Base-by-base conservation (phyloP, 352 stramenopile genomes). In the Pythium sukuiense region DNA sequence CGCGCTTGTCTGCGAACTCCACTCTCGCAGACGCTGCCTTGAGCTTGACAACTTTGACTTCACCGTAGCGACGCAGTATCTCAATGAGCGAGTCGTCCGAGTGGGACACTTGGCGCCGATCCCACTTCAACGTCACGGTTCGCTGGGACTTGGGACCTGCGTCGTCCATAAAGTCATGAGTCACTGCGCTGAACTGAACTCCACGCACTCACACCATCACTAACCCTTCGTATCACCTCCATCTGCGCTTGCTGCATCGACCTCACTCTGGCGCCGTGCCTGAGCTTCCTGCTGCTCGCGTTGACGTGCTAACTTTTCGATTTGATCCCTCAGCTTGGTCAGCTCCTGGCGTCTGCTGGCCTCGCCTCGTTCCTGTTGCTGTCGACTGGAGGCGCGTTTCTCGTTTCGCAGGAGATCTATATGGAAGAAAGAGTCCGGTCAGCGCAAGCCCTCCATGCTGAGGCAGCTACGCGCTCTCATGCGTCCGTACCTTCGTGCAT, bases 91-190 rank as follows among this genome's bases (percentile, higher is more conserved):
- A 90, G 27, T 92, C 81, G 53, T 93, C 84, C 26, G 84, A 93
- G 63, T 93, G 86, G 16, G 86, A 93, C 20, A 70, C 70, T 56
- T 81, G 73, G 29, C 76, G 81, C 50, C 77, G 77, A 61, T 90
- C 81, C 86, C 86, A 95, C 56, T 91, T 91, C 45, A 95, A 69
- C 5, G 76, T 88, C n/a, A 95, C 80, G 4, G 83, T 92, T 12
- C 86, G 81, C 55, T 91, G 74, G 11, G 85, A 82, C 62, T 88
- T 92, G 16, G 76, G 64, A 14, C 63, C 71, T 45, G 62, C 30
- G 32, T 8, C 37, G 18, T 49, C 37, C 37, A 43, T 43, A 6
- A 13, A 43, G 16, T 43, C 12, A 6, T 43, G 18, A 18, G 12
- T 2, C 11, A 13, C 14, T 43, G 18, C 11, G 37, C 14, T 43